A percentile compares a stretch with the other conserved stretches of the same genome.
Evolutionary conservation across 345 rosid genomes (phyloP).

Genomic region (Euphorbia peplus): DNA sequence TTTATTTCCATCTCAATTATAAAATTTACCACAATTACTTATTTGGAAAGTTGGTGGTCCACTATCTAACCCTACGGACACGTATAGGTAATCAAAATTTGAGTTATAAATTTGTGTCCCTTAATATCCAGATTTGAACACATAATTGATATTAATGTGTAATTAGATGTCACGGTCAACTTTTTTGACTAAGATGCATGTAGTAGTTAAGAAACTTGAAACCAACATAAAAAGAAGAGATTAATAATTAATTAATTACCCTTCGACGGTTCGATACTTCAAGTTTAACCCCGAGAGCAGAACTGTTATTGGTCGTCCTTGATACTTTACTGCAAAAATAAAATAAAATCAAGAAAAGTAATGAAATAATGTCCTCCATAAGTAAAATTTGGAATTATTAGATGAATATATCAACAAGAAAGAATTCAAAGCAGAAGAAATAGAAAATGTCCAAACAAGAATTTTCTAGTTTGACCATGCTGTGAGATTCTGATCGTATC

Average conservation of each 20-base stretch:
- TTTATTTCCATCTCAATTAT: too few relatives aligned
- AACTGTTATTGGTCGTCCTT: background rate
- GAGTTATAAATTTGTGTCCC: background rate
- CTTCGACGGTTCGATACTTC: background rate
- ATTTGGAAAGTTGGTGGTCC: background rate
- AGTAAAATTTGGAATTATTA: background rate
- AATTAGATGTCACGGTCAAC: background rate
- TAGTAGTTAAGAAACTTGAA: background rate
- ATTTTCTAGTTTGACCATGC: too few relatives aligned
- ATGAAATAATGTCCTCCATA: background rate
- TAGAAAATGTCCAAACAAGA: background rate
- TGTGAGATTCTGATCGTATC: too few relatives aligned
- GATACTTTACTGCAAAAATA: background rate
- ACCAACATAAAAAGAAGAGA: background rate
- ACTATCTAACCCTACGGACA: background rate
- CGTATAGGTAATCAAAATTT: background rate
- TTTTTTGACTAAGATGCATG: background rate
- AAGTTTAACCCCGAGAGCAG: slow-evolving; percentile 8
- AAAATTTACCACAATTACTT: too few relatives aligned
- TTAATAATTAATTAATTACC: background rate
- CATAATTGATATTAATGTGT: background rate
- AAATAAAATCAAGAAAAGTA: too few relatives aligned
- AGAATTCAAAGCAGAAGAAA: too few relatives aligned
- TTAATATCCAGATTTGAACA: background rate
- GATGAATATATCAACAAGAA: background rate